These are phyloP conservation scores for Pneumocystis jirovecii DNA, from an alignment of 1,139 yeast genomes.

Conservation along the genomic window DNA sequence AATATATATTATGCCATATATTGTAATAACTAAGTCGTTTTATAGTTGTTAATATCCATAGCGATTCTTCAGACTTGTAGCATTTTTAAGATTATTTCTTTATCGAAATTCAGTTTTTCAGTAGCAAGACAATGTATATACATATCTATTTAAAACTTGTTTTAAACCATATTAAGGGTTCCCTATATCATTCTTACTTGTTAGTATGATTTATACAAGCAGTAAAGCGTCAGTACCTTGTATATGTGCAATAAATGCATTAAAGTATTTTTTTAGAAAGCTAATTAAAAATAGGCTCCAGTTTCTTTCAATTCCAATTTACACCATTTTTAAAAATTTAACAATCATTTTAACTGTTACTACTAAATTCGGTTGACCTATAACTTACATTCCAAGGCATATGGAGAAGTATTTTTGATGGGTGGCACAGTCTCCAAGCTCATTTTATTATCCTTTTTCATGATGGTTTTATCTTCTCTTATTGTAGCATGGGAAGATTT, in stretches of 20 bases:
- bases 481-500: slow-evolving; percentile 86
- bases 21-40: slow-evolving; percentile 20
- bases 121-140: slow-evolving; percentile 64
- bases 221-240: slow-evolving; percentile 50
- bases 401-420: slow-evolving; percentile 95
- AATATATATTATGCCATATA: neutral
- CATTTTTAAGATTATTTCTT: slow-evolving; percentile 59
- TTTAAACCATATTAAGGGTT: slow-evolving; percentile 30
- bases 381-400: slow-evolving; percentile 44
- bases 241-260: neutral
- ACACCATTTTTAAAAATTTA: slow-evolving; percentile 93
- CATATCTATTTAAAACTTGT: neutral
- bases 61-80: slow-evolving; percentile 57
- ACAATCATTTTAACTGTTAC: slow-evolving; percentile 56
- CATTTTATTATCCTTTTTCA: slow-evolving; percentile 73
- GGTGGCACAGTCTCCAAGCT: slow-evolving; percentile 83
- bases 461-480: slow-evolving; percentile 86
- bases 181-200: slow-evolving; percentile 80
- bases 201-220: slow-evolving; percentile 88
- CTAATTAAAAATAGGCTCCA: slow-evolving; percentile 32
- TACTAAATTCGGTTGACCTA: neutral
- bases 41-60: slow-evolving; percentile 61
- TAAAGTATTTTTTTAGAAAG: neutral
- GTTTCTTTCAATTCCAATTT: slow-evolving; percentile 81
- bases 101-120: slow-evolving; percentile 66